Evolutionary conservation across 169 alveolate species (phyloP).

Genomic region (Perkinsus olseni): DNA sequence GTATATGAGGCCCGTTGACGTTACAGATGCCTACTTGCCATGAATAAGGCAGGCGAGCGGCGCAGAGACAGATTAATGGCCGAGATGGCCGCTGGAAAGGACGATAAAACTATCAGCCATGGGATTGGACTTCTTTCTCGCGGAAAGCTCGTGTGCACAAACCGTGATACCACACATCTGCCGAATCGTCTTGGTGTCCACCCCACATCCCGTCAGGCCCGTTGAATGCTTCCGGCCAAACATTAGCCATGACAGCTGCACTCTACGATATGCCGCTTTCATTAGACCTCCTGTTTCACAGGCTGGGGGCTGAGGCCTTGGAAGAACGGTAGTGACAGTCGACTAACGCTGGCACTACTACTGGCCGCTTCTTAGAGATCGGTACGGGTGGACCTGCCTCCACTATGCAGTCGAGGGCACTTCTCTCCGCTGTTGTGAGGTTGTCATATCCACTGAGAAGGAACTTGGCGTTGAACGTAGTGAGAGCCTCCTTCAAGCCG

Average conservation of each 20-base stretch:
- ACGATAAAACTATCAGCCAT: background rate
- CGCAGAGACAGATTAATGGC: background rate
- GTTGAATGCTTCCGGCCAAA: background rate
- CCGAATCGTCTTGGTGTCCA: background rate
- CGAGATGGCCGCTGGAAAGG: background rate
- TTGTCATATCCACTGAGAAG: background rate
- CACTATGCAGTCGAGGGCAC: background rate
- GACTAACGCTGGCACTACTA: background rate
- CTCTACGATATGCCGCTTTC: background rate
- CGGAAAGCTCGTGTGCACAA: background rate
- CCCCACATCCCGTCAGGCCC: background rate
- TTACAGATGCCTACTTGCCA: background rate
- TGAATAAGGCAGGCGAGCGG: background rate
- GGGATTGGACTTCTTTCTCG: background rate
- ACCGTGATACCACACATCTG: background rate
- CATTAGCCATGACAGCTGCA: background rate
- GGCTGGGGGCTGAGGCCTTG: background rate
- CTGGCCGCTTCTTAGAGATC: background rate
- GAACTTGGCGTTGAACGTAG: background rate
- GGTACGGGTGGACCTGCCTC: background rate
- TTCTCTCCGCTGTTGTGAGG: background rate
- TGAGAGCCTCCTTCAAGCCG: background rate
- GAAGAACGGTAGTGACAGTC: background rate
- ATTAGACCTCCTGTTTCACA: background rate
- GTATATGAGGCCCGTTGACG: too few species aligned